phyloP scores from a whole-genome alignment of 305 asterid genomes.

The Caryopteris hybrid region DNA sequence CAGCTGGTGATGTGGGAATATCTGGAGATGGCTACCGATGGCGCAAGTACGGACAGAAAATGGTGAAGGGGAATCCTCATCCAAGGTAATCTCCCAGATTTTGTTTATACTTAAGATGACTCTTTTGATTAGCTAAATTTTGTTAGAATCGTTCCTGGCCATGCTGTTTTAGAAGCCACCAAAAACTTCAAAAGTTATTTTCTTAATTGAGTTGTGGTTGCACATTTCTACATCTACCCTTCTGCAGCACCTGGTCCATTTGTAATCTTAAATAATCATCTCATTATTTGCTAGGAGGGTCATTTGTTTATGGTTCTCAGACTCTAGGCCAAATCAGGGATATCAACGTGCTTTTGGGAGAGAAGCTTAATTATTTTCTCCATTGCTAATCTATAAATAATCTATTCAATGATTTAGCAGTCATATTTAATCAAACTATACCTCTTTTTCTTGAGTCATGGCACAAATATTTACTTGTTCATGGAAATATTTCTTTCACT shows the following conservation, averaged over 20 bases:
- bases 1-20: constrained; percentile 78
- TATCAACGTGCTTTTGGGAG: not conserved
- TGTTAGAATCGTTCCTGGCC: not conserved
- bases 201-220: constrained; percentile 6
- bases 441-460: not conserved
- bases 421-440: not conserved
- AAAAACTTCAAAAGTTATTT: constrained; percentile 1
- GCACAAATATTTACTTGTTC: not conserved
- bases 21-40: constrained; percentile 92
- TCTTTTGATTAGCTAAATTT: constrained; percentile 7
- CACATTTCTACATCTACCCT: not conserved
- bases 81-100: constrained; percentile 53
- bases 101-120: constrained; percentile 7
- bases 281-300: not conserved
- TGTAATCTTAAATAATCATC: not conserved
- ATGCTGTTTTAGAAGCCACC: constrained; percentile 6
- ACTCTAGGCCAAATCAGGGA: not conserved
- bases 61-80: constrained; percentile 93
- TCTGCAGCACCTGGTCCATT: not conserved
- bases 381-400: not conserved
- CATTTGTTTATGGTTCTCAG: not conserved
- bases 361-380: not conserved
- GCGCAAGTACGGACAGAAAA: constrained; percentile 94
- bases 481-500: not conserved
- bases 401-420: not conserved